Conservation (phyloP, 495 filamentous ascomycete species). For the Lindgomyces ingoldianus region DNA sequence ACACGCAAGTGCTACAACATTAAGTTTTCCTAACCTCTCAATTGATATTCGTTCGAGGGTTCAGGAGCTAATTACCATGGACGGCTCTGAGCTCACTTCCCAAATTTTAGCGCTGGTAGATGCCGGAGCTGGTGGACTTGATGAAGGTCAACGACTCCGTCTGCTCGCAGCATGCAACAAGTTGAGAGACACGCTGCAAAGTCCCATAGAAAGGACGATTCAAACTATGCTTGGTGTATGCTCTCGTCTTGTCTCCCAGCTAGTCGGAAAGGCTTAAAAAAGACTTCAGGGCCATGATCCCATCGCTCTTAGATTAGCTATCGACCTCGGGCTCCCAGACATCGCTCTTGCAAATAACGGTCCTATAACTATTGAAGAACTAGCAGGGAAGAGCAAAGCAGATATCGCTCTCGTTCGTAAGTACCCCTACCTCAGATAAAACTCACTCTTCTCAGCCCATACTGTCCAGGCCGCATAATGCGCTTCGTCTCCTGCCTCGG, state of each 20-base stretch:
- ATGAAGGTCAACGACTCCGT: neutral
- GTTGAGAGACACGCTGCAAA: neutral
- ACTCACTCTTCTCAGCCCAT: neutral
- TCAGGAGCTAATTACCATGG: no score
- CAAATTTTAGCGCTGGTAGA: no score
- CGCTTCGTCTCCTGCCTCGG: neutral
- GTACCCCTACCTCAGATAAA: neutral
- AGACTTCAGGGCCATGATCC: neutral
- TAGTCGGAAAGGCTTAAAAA: neutral
- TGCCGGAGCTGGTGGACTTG: no score
- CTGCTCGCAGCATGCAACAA: neutral
- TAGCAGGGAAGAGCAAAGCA: neutral
- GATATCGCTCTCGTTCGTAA: conserved; percentile 4
- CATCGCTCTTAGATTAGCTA: neutral
- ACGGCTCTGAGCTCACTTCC: no score
- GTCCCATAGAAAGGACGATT: neutral
- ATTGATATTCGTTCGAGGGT: no score
- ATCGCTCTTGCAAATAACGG: neutral
- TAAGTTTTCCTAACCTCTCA: no score
- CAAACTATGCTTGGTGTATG: neutral
- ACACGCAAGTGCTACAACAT: no score
- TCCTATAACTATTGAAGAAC: neutral
- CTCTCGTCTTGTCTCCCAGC: neutral
- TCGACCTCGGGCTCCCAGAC: neutral
- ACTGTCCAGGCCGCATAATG: conserved; percentile 1